Conservation (phyloP, 2,329 filamentous ascomycete genomes). For the Leptographium wingfieldii region DNA sequence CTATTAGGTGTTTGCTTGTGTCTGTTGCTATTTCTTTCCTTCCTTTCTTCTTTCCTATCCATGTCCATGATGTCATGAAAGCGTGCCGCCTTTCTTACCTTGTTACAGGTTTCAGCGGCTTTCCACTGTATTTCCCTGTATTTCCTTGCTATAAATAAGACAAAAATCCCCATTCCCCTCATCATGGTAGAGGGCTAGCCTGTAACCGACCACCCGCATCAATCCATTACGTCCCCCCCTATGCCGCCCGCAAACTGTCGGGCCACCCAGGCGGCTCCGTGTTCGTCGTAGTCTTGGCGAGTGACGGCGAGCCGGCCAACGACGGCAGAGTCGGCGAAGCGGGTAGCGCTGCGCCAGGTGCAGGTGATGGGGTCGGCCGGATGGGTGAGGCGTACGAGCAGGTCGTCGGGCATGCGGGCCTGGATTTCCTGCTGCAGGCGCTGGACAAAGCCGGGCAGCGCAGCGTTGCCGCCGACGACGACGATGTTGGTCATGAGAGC, state of each 20-base stretch:
- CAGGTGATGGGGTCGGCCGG: slow-evolving; percentile 63
- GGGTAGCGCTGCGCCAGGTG: slow-evolving; percentile 77
- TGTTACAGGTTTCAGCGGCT: too few relatives aligned
- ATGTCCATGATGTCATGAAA: not conserved
- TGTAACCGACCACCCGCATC: too few relatives aligned
- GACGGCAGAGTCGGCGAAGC: slow-evolving; percentile 57
- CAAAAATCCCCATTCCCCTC: too few relatives aligned
- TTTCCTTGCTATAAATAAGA: too few relatives aligned
- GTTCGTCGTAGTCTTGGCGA: slow-evolving; percentile 79
- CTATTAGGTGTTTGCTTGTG: not conserved
- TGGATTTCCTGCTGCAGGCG: slow-evolving; percentile 66
- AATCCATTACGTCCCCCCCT: not conserved
- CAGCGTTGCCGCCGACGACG: slow-evolving; percentile 74
- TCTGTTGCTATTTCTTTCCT: not conserved
- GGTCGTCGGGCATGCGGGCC: slow-evolving; percentile 60
- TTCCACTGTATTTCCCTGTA: too few relatives aligned
- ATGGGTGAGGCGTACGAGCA: slow-evolving; percentile 59
- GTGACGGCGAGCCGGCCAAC: slow-evolving; percentile 63
- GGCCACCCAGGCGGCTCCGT: slow-evolving; percentile 63
- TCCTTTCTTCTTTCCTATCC: not conserved
- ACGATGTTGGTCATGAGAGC: slow-evolving; percentile 76
- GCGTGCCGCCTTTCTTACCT: too few relatives aligned
- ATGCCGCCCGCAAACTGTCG: slow-evolving; percentile 49
- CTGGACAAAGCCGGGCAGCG: slow-evolving; percentile 69
- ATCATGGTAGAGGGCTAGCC: too few relatives aligned